Evolutionary conservation across 768 basidiomycete species (phyloP).

Genomic region (Clitopilus hobsonii): DNA sequence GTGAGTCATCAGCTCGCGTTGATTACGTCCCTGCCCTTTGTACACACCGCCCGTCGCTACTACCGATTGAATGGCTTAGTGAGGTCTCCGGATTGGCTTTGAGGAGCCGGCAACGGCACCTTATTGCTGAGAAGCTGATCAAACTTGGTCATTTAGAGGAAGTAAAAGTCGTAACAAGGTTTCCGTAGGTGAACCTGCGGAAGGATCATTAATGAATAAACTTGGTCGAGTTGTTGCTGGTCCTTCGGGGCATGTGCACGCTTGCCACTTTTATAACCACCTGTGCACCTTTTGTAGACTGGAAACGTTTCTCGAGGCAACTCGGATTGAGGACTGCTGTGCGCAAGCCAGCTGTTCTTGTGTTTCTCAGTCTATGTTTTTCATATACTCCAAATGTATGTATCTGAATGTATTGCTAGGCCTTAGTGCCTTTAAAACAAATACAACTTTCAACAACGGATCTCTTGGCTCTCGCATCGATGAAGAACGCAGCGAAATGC

Average conservation of each 20-base stretch:
- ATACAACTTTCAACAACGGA: constrained; percentile 51
- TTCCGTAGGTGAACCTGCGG: constrained; percentile 81
- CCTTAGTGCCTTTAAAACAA: constrained; percentile 18
- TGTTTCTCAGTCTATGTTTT: constrained; percentile 20
- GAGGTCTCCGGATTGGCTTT: constrained; percentile 58
- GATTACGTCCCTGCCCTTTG: constrained; percentile 74
- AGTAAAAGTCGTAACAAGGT: constrained; percentile 82
- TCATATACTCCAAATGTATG: constrained; percentile 16
- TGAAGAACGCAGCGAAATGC: constrained; percentile 79
- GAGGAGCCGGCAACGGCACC: constrained; percentile 49
- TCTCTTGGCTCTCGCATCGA: constrained; percentile 78
- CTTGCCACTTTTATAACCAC: constrained; percentile 28
- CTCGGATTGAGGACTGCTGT: constrained; percentile 6
- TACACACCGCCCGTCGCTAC: constrained; percentile 78
- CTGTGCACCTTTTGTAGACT: constrained; percentile 41
- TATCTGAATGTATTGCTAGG: constrained; percentile 20
- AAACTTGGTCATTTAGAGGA: constrained; percentile 84
- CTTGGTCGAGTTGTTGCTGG: constrained; percentile 27
- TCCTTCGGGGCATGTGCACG: constrained; percentile 29
- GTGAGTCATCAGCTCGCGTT: constrained; percentile 85
- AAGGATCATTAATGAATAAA: constrained; percentile 63
- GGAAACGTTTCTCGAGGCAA: background rate
- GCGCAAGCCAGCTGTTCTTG: constrained; percentile 9
- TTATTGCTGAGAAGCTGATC: constrained; percentile 52
- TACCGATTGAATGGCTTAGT: constrained; percentile 91